phyloP scores from a whole-genome alignment of 805 yeast species.

The Yamadazyma olivae region DNA sequence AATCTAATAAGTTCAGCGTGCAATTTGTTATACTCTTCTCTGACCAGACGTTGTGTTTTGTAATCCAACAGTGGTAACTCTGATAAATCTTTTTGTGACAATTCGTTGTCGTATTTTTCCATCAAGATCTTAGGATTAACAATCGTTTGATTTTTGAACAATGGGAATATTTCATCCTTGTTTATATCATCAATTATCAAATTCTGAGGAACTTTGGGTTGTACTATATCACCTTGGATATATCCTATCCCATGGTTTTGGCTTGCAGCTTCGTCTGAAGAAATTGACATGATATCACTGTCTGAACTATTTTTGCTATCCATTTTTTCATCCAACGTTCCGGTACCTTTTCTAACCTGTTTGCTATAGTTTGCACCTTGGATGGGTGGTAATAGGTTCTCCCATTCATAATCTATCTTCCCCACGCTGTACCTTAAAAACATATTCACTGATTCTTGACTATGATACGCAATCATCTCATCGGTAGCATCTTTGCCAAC shows the following conservation, averaged over 20 bases:
- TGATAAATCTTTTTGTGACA: conserved; percentile 54
- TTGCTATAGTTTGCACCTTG: conserved; percentile 61
- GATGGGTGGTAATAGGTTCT: conserved; percentile 78
- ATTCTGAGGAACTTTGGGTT: conserved; percentile 53
- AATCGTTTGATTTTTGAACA: conserved; percentile 24
- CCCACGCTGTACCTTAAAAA: conserved; percentile 69
- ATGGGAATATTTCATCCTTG: conserved; percentile 32
- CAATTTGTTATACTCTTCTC: conserved; percentile 56
- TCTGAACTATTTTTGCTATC: conserved; percentile 7
- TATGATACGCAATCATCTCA: conserved; percentile 84
- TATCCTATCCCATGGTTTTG: background rate
- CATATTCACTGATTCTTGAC: conserved; percentile 48
- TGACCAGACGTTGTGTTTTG: conserved; percentile 57
- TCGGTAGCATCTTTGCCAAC: conserved; percentile 89
- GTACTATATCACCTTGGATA: conserved; percentile 26
- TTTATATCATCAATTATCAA: conserved; percentile 38
- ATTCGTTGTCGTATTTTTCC: conserved; percentile 55
- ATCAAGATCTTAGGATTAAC: conserved; percentile 55
- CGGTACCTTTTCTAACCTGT: conserved; percentile 1
- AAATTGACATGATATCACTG: conserved; percentile 6
- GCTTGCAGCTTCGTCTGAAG: background rate
- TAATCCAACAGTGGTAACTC: conserved; percentile 64
- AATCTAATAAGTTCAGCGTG: conserved; percentile 52
- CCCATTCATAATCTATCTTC: conserved; percentile 61
- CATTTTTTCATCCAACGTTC: conserved; percentile 1